Conservation (phyloP, 192 early-diverging fungal species). For the Coemansia sp. region DNA sequence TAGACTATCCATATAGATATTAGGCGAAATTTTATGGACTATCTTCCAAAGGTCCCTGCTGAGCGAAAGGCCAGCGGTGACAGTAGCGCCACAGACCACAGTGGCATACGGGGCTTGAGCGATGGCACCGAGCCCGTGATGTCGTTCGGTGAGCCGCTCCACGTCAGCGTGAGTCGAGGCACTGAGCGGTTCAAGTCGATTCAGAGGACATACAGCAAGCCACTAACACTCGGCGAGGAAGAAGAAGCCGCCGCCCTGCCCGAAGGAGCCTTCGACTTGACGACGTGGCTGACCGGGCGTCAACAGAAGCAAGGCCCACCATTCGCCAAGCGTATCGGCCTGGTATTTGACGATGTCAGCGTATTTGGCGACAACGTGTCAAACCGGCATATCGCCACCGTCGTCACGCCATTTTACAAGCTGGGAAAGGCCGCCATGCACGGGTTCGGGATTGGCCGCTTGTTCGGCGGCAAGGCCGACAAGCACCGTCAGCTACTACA, state of each 20-base stretch:
- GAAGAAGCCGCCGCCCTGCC: slow-evolving; percentile 25
- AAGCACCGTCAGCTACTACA: slow-evolving; percentile 56
- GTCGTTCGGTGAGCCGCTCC: slow-evolving; percentile 54
- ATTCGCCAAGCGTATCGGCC: slow-evolving; percentile 52
- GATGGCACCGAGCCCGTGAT: slow-evolving; percentile 23
- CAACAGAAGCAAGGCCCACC: slow-evolving; percentile 41
- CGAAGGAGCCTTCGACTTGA: slow-evolving; percentile 28
- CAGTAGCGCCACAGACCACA: slow-evolving; percentile 10
- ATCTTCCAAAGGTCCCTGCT: not conserved
- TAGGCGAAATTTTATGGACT: not conserved
- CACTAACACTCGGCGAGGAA: slow-evolving; percentile 25
- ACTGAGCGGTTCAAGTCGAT: slow-evolving; percentile 40
- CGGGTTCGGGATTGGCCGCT: slow-evolving; percentile 29
- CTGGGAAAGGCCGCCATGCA: slow-evolving; percentile 15
- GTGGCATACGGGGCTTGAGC: not conserved
- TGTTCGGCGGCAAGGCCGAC: not conserved
- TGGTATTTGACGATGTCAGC: slow-evolving; percentile 43
- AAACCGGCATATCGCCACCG: slow-evolving; percentile 42
- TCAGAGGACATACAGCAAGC: slow-evolving; percentile 49
- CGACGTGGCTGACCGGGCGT: slow-evolving; percentile 34
- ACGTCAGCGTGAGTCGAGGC: slow-evolving; percentile 44
- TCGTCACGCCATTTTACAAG: slow-evolving; percentile 47
- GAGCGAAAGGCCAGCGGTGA: not conserved
- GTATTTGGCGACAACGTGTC: slow-evolving; percentile 40
- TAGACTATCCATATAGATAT: not conserved